A percentile compares a stretch with the other conserved stretches of the same genome.
Evolutionary conservation across 1,284 basidiomycete species (phyloP).

Genomic region (Crucibulum parvulum): DNA sequence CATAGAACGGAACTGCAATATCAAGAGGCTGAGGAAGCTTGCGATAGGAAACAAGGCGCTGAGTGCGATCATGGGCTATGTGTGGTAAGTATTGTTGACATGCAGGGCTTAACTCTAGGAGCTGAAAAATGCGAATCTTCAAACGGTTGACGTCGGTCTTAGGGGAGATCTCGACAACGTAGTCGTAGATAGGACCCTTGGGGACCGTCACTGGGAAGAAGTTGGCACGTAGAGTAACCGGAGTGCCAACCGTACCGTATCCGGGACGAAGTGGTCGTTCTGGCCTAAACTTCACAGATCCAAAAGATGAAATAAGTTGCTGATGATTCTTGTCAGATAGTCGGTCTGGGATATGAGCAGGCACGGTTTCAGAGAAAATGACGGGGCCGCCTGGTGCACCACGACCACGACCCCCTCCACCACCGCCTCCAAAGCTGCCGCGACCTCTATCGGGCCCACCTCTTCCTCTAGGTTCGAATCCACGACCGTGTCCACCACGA

Average conservation of each 20-base stretch:
- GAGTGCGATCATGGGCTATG: constrained; percentile 69
- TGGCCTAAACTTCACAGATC: constrained; percentile 37
- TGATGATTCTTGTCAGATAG: constrained; percentile 47
- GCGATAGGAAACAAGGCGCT: constrained; percentile 62
- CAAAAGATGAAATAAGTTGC: constrained; percentile 56
- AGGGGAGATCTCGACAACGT: constrained; percentile 62
- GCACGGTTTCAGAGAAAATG: constrained; percentile 50
- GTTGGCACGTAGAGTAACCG: constrained; percentile 66
- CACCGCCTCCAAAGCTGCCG: constrained; percentile 14
- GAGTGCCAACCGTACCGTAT: constrained; percentile 63
- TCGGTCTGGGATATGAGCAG: constrained; percentile 50
- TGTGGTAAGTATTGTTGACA: constrained; percentile 49
- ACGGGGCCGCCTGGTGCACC: constrained; percentile 27
- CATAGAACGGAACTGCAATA: constrained; percentile 55
- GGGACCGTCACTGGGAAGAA: constrained; percentile 67
- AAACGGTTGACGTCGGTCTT: constrained; percentile 53
- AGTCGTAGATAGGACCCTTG: constrained; percentile 62
- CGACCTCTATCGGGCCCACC: constrained; percentile 15
- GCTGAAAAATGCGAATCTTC: constrained; percentile 59
- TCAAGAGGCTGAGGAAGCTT: constrained; percentile 63
- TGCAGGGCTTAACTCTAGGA: constrained; percentile 57
- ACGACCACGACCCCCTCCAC: constrained; percentile 32
- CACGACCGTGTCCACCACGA: constrained; percentile 21
- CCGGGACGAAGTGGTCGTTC: constrained; percentile 70
- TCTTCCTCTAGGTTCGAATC: constrained; percentile 12